Base-by-base conservation (phyloP, 768 basidiomycete genomes). In the Erythrobasidium yunnanense region DNA sequence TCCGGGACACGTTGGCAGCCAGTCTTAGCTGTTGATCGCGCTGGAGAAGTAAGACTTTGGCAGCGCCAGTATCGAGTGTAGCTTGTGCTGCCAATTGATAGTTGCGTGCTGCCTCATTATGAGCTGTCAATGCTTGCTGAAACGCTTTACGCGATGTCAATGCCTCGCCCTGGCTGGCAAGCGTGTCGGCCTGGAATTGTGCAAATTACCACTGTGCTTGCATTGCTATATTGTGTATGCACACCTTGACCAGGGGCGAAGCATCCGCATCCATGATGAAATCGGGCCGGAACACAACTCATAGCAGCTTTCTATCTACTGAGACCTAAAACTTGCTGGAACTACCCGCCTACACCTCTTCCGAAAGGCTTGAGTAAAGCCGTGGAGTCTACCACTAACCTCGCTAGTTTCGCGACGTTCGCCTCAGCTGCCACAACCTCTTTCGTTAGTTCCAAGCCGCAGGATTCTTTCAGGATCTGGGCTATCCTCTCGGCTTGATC, bases 381-480 rank as follows among this genome's bases (percentile, higher is more conserved):
- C 25, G 62, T 50, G 30, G 71, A 70, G 54, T 76, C 81, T 69
- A 92, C 76, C 71, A 99, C 88, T 72, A 90, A 81, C 71, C 86
- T 86, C 1, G 90, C 84, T 67, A 99, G 78, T 27, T 85, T 80
- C n/a, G 84, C 82, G 73, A 96, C 75, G 76, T 97, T 97, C 27
- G 95, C 91, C 72, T 95, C 90, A 1, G 90, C 93, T 51, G 97
- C 80, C 53, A 99, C 81, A 35, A 99, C 90, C 73, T 93, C 89
- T 23, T 85, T 83, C 7, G 85, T 85, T 74, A 90, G 86, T 73
- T 97, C 92, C 42, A 96, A 86, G 25, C 81, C 83, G 76, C 95
- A 96, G 30, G 86, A 82, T 74, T 88, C 83, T 70, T 87, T 79
- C 66, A 93, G 84, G 27, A 84, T 85, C 20, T 79, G 77, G 55